Evolutionary conservation across 2,329 filamentous ascomycete genomes (phyloP), one percentile per base, ranked within the genome.

Genomic region (Cladosporium sp.): DNA sequence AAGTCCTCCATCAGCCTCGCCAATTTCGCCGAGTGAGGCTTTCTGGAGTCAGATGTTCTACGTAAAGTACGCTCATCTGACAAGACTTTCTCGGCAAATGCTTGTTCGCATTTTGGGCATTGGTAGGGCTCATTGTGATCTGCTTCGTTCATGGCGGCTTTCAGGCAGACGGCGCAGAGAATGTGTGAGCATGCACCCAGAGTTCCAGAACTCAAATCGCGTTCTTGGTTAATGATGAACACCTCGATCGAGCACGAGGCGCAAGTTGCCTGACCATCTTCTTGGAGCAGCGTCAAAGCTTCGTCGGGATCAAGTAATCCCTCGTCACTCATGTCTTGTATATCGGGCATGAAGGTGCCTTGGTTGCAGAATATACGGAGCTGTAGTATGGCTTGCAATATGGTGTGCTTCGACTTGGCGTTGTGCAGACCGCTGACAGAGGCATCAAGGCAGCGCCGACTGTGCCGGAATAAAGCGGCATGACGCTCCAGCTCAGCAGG

Each of bases 331-430:
- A 32, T 15, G 1, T 24, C 62, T 3, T n/a, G 30, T 14, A 8
- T 28, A 18, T 61, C 26, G 26, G 28, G 66, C 32, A 61, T 67
- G 49, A 60, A 66, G 10, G 65, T 68, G 12, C 67, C 67, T 47
- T 67, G 67, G 21, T 66, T 65, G 60, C 67, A 68, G 52, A 68
- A 61, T 15, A 68, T 66, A 21, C 67, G 67, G 28, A 68, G 57
- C 36, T 65, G 51, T n/a, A 68, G 28, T 11, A 66, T 54, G 11
- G 65, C 67, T 51, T 68, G 58, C 15, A 67, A 61, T 30, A 68
- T 30, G 57, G 34, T 65, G 24, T 38, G 54, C 52, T 44, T 59
- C 28, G 26, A 26, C 36, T 32, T 59, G 15, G 26, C 57, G 32
- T 44, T 36, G 7, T n/a, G 14, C 14, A 18, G 14, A 14, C 52